Percentiles rank a stretch among this genome's conserved stretches.
phyloP scores from a whole-genome alignment of 148 eudicot species.

The Fagopyrum tataricum region DNA sequence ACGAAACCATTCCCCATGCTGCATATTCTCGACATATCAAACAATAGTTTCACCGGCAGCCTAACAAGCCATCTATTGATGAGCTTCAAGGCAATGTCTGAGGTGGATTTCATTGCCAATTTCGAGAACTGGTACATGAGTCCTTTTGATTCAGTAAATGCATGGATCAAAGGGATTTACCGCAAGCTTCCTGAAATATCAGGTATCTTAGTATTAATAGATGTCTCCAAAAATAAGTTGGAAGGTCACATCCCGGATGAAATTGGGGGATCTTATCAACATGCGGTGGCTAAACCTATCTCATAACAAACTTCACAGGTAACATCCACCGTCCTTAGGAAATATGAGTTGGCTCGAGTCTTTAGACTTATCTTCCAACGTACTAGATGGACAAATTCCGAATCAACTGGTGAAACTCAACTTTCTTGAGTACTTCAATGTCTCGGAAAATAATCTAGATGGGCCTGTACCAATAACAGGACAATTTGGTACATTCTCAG shows the following conservation, averaged over 20 bases:
- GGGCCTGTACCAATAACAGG: conserved; percentile 20
- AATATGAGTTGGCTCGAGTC: conserved; percentile 17
- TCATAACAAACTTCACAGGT: conserved; percentile 18
- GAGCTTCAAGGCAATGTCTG: conserved; percentile 14
- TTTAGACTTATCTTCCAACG: conserved; percentile 23
- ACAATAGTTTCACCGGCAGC: conserved; percentile 15
- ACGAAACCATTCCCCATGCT: background rate
- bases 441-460: conserved; percentile 19
- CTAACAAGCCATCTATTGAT: conserved; percentile 10
- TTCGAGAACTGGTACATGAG: no score
- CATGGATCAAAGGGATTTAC: background rate
- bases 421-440: conserved; percentile 18
- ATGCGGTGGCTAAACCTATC: conserved; percentile 20
- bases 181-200: background rate
- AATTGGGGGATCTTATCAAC: conserved; percentile 8
- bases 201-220: background rate
- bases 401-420: conserved; percentile 1
- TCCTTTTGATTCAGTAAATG: background rate
- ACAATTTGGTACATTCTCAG: conserved; percentile 20
- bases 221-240: conserved; percentile 23
- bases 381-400: conserved; percentile 22
- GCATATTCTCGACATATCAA: conserved; percentile 17
- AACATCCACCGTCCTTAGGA: conserved; percentile 19
- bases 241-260: conserved; percentile 19
- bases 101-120: no score